Conservation (phyloP, 2,329 filamentous ascomycete species). For the Fusarium sp. region DNA sequence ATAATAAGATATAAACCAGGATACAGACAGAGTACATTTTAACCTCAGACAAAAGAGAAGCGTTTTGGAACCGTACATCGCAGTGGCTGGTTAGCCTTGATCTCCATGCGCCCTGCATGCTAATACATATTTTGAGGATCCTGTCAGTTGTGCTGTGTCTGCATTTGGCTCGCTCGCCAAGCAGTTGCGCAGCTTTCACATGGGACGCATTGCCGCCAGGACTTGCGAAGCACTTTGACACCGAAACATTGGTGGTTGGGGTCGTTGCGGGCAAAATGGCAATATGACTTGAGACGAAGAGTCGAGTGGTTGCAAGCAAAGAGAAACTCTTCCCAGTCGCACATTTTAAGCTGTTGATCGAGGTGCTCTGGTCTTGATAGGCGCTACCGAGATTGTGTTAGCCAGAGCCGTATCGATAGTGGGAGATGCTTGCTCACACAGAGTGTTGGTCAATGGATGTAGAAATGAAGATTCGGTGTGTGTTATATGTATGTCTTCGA, state of each 20-base stretch:
- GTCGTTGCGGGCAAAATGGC: conserved; percentile 80
- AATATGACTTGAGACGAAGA: conserved; percentile 73
- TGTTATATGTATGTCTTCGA: neutral
- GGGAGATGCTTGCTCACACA: conserved; percentile 3
- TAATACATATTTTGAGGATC: neutral
- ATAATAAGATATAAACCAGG: neutral
- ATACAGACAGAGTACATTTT: neutral
- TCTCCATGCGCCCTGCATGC: neutral
- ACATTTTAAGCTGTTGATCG: conserved; percentile 63
- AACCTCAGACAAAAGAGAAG: neutral
- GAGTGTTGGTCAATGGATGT: neutral
- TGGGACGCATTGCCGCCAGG: conserved; percentile 65
- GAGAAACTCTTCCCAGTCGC: conserved; percentile 76
- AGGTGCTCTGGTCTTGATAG: neutral
- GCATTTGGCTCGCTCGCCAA: conserved; percentile 19
- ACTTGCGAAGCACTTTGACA: conserved; percentile 72
- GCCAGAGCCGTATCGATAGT: neutral
- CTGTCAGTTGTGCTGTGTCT: conserved; percentile 5
- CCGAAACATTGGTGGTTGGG: conserved; percentile 75
- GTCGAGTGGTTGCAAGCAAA: conserved; percentile 73
- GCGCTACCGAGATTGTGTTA: conserved; percentile 5
- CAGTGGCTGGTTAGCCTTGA: neutral
- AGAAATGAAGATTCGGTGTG: neutral
- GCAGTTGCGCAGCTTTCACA: conserved; percentile 61
- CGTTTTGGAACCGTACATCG: neutral